Conservation (phyloP, 768 basidiomycete genomes). For the Boletus subcaerulescens region DNA sequence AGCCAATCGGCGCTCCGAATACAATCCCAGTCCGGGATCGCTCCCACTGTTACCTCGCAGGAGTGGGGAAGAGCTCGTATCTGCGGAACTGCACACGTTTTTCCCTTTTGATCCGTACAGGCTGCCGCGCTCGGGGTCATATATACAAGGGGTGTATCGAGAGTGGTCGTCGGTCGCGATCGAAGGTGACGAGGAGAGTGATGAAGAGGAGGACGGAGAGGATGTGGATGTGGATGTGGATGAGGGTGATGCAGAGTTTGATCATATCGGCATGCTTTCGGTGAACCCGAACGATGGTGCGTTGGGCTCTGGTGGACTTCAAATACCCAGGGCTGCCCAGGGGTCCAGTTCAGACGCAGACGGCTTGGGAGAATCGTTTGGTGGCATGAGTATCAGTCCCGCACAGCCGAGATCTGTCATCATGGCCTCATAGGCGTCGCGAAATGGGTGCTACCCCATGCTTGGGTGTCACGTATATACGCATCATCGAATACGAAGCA, state of each 20-base stretch:
- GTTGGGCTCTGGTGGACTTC: slow-evolving; percentile 13
- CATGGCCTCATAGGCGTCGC: slow-evolving; percentile 9
- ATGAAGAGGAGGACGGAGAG: slow-evolving; percentile 56
- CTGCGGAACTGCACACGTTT: slow-evolving; percentile 83
- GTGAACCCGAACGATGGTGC: slow-evolving; percentile 3
- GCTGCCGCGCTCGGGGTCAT: slow-evolving; percentile 72
- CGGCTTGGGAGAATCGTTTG: slow-evolving; percentile 64
- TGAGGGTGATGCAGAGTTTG: slow-evolving; percentile 10
- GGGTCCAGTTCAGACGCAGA: slow-evolving; percentile 38
- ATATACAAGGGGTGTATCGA: slow-evolving; percentile 81
- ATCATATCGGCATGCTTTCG: not conserved
- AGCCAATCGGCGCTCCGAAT: slow-evolving; percentile 73
- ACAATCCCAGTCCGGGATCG: slow-evolving; percentile 30
- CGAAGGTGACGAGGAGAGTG: slow-evolving; percentile 65
- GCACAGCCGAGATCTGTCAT: slow-evolving; percentile 26
- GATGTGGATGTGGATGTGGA: slow-evolving; percentile 42
- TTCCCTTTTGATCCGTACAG: slow-evolving; percentile 99
- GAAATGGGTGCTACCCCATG: no score
- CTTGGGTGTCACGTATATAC: not conserved
- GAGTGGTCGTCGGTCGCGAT: slow-evolving; percentile 85
- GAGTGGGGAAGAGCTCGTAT: slow-evolving; percentile 37
- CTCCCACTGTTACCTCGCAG: slow-evolving; percentile 18
- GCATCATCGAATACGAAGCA: no score
- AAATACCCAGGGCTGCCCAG: slow-evolving; percentile 19
- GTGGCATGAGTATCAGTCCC: slow-evolving; percentile 85